phyloP scores from a whole-genome alignment of 208 protist genomes.

The Acanthamoeba lenticulata region DNA sequence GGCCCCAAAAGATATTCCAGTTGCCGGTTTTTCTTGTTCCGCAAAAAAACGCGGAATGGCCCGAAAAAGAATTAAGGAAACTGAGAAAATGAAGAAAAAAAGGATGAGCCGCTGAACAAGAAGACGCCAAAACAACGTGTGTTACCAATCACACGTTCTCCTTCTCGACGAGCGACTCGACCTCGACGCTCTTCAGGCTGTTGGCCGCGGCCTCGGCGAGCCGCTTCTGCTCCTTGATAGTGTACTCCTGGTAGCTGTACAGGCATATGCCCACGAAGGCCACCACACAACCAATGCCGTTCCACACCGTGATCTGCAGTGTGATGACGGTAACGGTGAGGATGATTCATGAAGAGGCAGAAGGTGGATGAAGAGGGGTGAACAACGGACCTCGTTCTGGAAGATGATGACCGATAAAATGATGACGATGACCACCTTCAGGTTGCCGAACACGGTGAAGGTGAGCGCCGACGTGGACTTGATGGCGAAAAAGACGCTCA shows the following conservation, averaged over 20 bases:
- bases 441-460: conserved; percentile 74
- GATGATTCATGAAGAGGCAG: not conserved
- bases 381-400: conserved; percentile 58
- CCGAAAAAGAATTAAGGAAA: too few relatives aligned
- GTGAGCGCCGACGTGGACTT: conserved; percentile 71
- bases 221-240: conserved; percentile 7
- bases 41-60: too few relatives aligned
- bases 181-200: not conserved
- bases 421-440: conserved; percentile 71
- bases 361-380: not conserved
- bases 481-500: conserved; percentile 71
- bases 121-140: too few relatives aligned
- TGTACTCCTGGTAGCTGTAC: conserved; percentile 42
- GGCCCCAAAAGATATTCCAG: too few relatives aligned
- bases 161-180: not conserved
- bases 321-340: not conserved
- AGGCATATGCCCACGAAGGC: not conserved
- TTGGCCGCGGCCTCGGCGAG: too few relatives aligned
- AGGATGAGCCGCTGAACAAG: too few relatives aligned
- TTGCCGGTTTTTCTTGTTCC: too few relatives aligned
- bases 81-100: too few relatives aligned
- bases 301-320: not conserved
- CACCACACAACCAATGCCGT: not conserved
- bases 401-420: conserved; percentile 71
- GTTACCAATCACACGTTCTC: not conserved